Evolutionary conservation across 2,329 filamentous ascomycete species (phyloP).

Genomic region (Venturia asperata): DNA sequence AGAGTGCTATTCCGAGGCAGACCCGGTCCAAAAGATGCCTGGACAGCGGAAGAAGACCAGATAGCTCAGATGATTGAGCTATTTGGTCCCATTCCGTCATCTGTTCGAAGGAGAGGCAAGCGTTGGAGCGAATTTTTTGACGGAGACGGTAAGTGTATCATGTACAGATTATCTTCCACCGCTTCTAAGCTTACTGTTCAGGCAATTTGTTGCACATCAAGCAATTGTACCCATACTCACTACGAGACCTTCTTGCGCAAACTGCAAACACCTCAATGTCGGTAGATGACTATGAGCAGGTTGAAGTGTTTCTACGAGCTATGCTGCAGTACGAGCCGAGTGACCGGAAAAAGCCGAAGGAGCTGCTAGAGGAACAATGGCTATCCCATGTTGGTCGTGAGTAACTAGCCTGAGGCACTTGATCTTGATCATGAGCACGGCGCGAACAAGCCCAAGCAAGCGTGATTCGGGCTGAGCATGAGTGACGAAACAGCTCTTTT

Average conservation of each 20-base stretch:
- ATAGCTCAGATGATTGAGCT: slow-evolving; percentile 14
- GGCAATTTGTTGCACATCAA: neutral
- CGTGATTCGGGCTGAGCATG: no score
- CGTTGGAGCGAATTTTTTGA: neutral
- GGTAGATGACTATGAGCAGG: neutral
- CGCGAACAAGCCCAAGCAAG: no score
- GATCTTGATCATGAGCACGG: no score
- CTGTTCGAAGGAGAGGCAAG: neutral
- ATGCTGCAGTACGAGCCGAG: neutral
- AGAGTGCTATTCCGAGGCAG: slow-evolving; percentile 16
- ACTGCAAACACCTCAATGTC: neutral
- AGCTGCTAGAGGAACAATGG: neutral
- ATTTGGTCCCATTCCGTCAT: neutral
- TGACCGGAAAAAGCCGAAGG: neutral
- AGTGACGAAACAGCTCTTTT: no score
- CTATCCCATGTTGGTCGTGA: no score
- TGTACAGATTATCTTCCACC: neutral
- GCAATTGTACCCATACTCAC: neutral
- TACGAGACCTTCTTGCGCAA: neutral
- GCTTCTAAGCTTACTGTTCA: neutral
- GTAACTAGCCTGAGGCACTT: no score
- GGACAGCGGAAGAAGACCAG: slow-evolving; percentile 16
- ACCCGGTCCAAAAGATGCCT: slow-evolving; percentile 12
- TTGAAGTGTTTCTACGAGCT: neutral
- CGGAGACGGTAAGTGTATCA: neutral